Conservation (phyloP, 768 basidiomycete species). For the Mycena capillaripes region DNA sequence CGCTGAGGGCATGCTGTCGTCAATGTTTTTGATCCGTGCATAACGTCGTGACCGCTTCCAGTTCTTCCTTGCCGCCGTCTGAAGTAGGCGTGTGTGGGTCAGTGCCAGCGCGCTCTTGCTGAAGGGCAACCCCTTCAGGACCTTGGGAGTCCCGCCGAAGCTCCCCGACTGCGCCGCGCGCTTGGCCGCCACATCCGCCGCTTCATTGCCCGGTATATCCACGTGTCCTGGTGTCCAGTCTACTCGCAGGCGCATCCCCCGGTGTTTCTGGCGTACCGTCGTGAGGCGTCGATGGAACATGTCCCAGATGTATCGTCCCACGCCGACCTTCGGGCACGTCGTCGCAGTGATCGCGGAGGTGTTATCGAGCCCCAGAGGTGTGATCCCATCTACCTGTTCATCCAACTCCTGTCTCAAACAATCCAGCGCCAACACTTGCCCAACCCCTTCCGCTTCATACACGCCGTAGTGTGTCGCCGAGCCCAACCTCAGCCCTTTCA, state of each 20-base stretch:
- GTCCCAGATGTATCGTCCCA: slow-evolving; percentile 7
- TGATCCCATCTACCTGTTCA: background rate
- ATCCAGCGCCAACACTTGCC: background rate
- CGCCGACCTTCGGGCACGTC: background rate
- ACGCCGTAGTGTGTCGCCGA: background rate
- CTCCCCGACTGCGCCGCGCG: background rate
- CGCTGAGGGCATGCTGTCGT: background rate
- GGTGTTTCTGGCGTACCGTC: background rate
- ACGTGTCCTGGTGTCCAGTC: slow-evolving; percentile 15
- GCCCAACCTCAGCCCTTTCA: slow-evolving; percentile 4
- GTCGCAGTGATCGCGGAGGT: background rate
- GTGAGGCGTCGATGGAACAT: background rate
- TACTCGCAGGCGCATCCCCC: background rate
- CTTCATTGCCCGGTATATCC: slow-evolving; percentile 10
- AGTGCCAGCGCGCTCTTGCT: background rate
- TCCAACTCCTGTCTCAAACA: slow-evolving; percentile 2
- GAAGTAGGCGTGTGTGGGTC: background rate
- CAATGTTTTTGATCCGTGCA: background rate
- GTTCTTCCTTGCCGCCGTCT: background rate
- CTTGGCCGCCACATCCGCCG: slow-evolving; percentile 15
- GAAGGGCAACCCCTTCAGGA: background rate
- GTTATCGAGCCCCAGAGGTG: slow-evolving; percentile 6
- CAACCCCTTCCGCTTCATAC: slow-evolving; percentile 14
- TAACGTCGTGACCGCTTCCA: background rate
- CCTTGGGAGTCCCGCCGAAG: background rate